Evolutionary conservation across 164 flowering plant species (phyloP).

Genomic region (Stephania yunnanensis): DNA sequence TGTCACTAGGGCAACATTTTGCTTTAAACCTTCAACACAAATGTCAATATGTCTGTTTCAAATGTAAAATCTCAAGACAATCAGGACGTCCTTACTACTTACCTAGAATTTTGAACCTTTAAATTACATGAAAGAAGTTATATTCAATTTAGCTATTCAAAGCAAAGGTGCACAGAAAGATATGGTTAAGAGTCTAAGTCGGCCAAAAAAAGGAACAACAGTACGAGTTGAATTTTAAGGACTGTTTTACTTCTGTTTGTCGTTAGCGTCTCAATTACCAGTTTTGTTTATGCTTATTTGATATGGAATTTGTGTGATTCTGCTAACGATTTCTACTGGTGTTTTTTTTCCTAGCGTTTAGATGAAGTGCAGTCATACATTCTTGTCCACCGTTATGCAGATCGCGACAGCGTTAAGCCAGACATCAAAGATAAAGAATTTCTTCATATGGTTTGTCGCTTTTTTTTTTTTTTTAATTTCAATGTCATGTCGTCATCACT

Average conservation of each 20-base stretch:
- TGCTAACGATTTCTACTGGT: not conserved
- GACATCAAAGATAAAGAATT: slow-evolving; percentile 34
- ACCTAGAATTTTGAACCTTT: too few species aligned
- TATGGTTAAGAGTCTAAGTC: too few species aligned
- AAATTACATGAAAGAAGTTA: too few species aligned
- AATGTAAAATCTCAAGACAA: too few species aligned
- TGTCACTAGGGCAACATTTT: not conserved
- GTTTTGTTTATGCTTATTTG: not conserved
- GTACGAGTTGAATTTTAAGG: not conserved
- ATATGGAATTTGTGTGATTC: not conserved
- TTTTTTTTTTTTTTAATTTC: not conserved
- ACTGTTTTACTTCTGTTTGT: not conserved
- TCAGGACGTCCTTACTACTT: too few species aligned
- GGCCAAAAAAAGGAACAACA: too few species aligned
- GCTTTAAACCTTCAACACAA: not conserved
- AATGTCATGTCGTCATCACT: not conserved
- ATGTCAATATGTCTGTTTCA: too few species aligned
- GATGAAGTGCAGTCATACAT: slow-evolving; percentile 96
- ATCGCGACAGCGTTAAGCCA: slow-evolving; percentile 24
- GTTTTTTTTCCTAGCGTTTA: slow-evolving; percentile 43
- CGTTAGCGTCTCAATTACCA: not conserved
- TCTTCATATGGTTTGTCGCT: slow-evolving; percentile 55
- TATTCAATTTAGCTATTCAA: too few species aligned
- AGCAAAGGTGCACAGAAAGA: too few species aligned
- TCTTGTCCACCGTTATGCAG: slow-evolving; percentile 44